phyloP scores from a whole-genome alignment of 768 basidiomycete genomes.

The Sutorius australiensis region DNA sequence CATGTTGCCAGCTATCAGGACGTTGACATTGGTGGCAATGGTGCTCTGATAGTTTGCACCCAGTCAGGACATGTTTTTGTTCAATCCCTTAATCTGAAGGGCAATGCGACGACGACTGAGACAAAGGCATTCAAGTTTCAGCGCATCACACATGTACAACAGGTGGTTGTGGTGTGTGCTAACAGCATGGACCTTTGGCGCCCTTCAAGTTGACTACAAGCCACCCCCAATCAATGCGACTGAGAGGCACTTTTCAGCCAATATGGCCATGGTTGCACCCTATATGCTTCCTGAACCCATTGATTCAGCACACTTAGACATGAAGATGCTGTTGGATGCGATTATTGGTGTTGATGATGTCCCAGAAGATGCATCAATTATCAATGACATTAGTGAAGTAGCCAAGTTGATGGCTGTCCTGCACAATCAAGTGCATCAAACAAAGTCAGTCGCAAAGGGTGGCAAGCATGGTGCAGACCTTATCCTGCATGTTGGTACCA shows the following conservation, averaged over 20 bases:
- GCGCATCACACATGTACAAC: constrained; percentile 77
- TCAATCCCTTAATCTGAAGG: constrained; percentile 52
- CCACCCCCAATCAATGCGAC: constrained; percentile 51
- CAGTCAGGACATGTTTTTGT: constrained; percentile 93
- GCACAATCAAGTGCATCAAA: not conserved
- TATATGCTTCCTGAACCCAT: constrained; percentile 32
- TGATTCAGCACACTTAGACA: not conserved
- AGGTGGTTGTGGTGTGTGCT: constrained; percentile 79
- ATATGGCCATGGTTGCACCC: constrained; percentile 65
- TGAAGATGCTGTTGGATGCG: not conserved
- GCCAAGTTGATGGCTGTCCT: constrained; percentile 19
- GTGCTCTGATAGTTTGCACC: constrained; percentile 88
- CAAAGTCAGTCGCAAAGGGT: not conserved
- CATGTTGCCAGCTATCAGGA: constrained; percentile 46
- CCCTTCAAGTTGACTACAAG: constrained; percentile 68
- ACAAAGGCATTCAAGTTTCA: constrained; percentile 71
- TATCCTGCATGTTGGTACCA: constrained; percentile 43
- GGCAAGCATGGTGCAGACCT: constrained; percentile 61
- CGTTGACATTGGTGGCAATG: constrained; percentile 83
- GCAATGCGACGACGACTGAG: constrained; percentile 20
- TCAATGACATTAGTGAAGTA: constrained; percentile 35
- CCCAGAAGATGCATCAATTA: constrained; percentile 35
- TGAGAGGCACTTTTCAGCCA: constrained; percentile 59
- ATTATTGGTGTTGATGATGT: constrained; percentile 32
- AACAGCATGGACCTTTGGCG: constrained; percentile 89